Conservation (phyloP, 257 asterid species). For the Anisodus acutangulus region DNA sequence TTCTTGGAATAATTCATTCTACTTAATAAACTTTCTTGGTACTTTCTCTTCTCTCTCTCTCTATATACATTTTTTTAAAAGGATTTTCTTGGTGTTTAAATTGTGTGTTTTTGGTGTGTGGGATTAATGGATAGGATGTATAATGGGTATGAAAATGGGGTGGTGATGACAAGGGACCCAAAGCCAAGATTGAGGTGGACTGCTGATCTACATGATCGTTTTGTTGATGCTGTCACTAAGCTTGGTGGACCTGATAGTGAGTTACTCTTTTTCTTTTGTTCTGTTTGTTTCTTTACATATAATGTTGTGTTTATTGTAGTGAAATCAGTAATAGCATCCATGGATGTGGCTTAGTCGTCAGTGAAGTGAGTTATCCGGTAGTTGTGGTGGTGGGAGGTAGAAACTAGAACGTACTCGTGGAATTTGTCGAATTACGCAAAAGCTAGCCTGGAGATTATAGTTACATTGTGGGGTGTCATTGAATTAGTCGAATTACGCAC, state of each 20-base stretch:
- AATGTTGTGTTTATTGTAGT: not conserved
- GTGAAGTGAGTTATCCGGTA: not conserved
- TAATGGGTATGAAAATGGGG: slow-evolving; percentile 41
- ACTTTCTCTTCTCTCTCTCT: too few species aligned
- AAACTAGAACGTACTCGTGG: too few species aligned
- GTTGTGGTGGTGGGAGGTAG: not conserved
- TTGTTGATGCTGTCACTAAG: slow-evolving; percentile 72
- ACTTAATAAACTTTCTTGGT: not conserved
- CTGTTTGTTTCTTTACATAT: not conserved
- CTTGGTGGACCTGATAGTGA: slow-evolving; percentile 79
- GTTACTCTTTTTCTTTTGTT: slow-evolving; percentile 10
- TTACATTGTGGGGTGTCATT: too few species aligned
- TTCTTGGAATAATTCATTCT: not conserved
- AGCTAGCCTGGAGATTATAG: not conserved
- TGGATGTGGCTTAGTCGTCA: not conserved
- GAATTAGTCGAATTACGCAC: not conserved
- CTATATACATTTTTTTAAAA: too few species aligned
- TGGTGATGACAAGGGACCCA: slow-evolving; percentile 66
- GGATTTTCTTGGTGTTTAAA: not conserved
- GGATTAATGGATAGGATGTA: slow-evolving; percentile 56
- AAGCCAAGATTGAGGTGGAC: slow-evolving; percentile 78
- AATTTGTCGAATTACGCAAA: not conserved
- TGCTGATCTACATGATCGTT: slow-evolving; percentile 69
- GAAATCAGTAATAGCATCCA: not conserved
- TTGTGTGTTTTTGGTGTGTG: not conserved